phyloP scores from a whole-genome alignment of 495 filamentous ascomycete genomes.

The Tetracladium marchalianum region DNA sequence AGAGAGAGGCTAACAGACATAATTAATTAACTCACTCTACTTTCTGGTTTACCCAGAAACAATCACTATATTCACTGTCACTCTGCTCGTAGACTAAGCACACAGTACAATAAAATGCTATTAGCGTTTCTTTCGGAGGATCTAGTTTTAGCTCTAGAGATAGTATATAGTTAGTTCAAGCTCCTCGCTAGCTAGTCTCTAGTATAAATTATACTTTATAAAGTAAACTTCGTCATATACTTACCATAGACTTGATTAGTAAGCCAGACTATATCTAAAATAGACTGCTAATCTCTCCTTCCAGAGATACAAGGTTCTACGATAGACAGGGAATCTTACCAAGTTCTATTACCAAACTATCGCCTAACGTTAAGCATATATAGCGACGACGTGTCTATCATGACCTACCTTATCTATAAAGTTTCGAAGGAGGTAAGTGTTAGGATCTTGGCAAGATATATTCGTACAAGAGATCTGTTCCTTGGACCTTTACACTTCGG shows the following conservation, averaged over 20 bases:
- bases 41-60: too few relatives aligned
- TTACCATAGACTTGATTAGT: background rate
- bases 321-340: conserved; percentile 3
- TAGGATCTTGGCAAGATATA: too few relatives aligned
- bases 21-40: too few relatives aligned
- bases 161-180: background rate
- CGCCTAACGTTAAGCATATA: conserved; percentile 6
- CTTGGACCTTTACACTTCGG: too few relatives aligned
- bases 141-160: conserved; percentile 2
- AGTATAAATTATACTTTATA: background rate
- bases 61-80: too few relatives aligned
- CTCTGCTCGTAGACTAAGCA: too few relatives aligned
- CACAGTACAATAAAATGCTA: too few relatives aligned
- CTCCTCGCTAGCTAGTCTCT: background rate
- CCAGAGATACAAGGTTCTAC: background rate
- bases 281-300: too few relatives aligned
- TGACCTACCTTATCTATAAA: conserved; percentile 3
- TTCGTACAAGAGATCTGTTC: too few relatives aligned
- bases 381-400: conserved; percentile 6
- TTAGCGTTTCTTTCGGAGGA: background rate
- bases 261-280: background rate
- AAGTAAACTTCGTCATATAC: background rate
- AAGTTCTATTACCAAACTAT: background rate
- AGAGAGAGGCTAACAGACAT: too few relatives aligned
- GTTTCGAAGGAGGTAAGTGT: conserved; percentile 8